Evolutionary conservation across 441 rosid genomes (phyloP), one percentile per base, ranked within the genome.

Genomic region (Euphorbia celastroides): DNA sequence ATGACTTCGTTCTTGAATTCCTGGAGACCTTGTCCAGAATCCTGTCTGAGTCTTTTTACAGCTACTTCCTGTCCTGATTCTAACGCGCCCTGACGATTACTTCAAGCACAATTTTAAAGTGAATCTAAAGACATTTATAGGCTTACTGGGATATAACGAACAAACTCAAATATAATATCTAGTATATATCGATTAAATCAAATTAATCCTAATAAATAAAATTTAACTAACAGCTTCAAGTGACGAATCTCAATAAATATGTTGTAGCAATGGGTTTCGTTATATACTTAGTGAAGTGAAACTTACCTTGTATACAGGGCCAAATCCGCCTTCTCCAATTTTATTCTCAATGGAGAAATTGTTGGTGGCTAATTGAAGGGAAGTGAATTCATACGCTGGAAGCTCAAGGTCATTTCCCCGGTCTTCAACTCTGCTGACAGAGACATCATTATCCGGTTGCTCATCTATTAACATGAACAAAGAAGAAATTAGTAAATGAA

Each of bases 1-100:
- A 12, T 73, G 13, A 84, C 76, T 66, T 84, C 86, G 42, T 74
- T 84, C 77, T 74, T 78, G 75, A 84, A 84, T 68, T 84, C 88
- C 41, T 72, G 80, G 12, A 38, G 57, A 30, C 84, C 86, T 66
- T 80, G 86, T 44, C 83, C 86, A 2, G 86, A 82, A 63, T 73
- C 71, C 60, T 68, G 72, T 1, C 82, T 76, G 2, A 82, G 76
- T 65, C 84, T 78, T 67, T 84, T 84, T 7, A 82, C 79, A 2
- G 86, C 88, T 44, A 84, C 51, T 41, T 70, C 62, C 57, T 70
- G 74, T 26, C 74, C 74, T 5, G 58, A 28, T 27, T 34, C 27
- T 5, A 70, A 20, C 52, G 57, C 58, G 2, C 74, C 74, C 69
- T 70, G 16, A 9, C 48, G 7, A 23, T 54, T 36, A 5, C 27